A percentile compares a stretch with the other conserved stretches of the same genome.
Evolutionary conservation across 192 early-diverging fungal genomes (phyloP).

Genomic region (Chytriomyces hyalinus): DNA sequence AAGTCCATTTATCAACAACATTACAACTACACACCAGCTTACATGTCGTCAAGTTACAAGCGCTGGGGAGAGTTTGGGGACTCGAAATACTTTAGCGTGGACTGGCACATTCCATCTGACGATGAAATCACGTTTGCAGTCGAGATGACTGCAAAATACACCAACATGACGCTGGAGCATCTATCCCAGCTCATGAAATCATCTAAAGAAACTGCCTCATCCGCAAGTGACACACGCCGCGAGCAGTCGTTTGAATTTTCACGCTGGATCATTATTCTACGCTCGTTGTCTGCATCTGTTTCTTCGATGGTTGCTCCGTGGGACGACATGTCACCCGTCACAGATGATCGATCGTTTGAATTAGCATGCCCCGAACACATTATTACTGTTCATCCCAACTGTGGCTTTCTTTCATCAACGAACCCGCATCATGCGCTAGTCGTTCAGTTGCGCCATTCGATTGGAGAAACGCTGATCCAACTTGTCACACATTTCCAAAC

Average conservation of each 20-base stretch:
- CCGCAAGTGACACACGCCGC: slow-evolving; percentile 4
- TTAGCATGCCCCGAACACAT: background rate
- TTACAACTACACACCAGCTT: slow-evolving; percentile 41
- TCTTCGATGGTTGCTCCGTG: slow-evolving; percentile 36
- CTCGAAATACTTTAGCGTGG: slow-evolving; percentile 58
- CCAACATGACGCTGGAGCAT: slow-evolving; percentile 5
- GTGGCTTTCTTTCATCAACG: background rate
- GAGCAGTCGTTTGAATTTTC: slow-evolving; percentile 32
- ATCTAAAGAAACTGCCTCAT: background rate
- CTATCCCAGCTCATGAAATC: slow-evolving; percentile 16
- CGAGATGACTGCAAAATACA: slow-evolving; percentile 61
- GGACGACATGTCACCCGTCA: slow-evolving; percentile 17
- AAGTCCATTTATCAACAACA: background rate
- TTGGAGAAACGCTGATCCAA: slow-evolving; percentile 63
- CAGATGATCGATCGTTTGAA: background rate
- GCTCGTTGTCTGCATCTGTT: slow-evolving; percentile 14
- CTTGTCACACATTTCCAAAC: slow-evolving; percentile 58
- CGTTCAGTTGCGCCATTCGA: slow-evolving; percentile 4
- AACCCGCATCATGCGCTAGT: background rate
- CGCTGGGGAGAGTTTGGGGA: slow-evolving; percentile 76
- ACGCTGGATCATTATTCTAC: slow-evolving; percentile 38
- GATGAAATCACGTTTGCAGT: slow-evolving; percentile 73
- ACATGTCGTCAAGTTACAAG: slow-evolving; percentile 69
- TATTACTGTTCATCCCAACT: background rate
- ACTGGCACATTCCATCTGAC: slow-evolving; percentile 80